Conservation (phyloP, 768 basidiomycete species). For the Lentinula raphanica region DNA sequence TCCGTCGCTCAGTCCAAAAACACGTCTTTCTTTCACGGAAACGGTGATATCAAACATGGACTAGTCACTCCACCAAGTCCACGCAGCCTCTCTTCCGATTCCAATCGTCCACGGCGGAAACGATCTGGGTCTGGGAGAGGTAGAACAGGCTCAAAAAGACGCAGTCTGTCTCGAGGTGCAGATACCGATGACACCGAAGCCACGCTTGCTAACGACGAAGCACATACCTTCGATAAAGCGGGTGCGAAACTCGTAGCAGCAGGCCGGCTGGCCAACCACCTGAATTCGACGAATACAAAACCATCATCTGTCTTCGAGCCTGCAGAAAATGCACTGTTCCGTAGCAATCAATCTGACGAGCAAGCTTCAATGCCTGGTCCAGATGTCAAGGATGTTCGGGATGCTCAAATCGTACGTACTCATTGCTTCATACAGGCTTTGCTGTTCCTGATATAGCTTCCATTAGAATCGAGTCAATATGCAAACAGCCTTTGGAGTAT, state of each 20-base stretch:
- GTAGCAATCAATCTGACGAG: not conserved
- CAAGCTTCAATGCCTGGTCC: not conserved
- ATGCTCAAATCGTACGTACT: not conserved
- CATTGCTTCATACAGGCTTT: too few relatives aligned
- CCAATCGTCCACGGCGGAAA: slow-evolving; percentile 41
- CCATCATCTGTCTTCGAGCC: slow-evolving; percentile 23
- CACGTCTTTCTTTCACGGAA: slow-evolving; percentile 8
- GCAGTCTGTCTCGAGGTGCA: slow-evolving; percentile 7
- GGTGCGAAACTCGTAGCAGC: not conserved
- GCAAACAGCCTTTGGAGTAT: slow-evolving; percentile 57
- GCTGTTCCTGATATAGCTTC: not conserved
- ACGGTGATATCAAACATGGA: slow-evolving; percentile 26
- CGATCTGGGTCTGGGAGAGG: slow-evolving; percentile 29
- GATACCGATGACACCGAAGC: slow-evolving; percentile 10
- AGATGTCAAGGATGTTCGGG: not conserved
- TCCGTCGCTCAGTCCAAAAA: slow-evolving; percentile 25
- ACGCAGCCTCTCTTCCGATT: slow-evolving; percentile 63
- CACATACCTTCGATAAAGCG: not conserved
- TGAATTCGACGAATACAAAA: not conserved
- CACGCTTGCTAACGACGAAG: not conserved
- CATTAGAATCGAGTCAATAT: slow-evolving; percentile 28
- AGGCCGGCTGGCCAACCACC: too few relatives aligned
- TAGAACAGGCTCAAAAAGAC: slow-evolving; percentile 16
- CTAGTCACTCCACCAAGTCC: slow-evolving; percentile 76
- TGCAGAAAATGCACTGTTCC: not conserved